Base-by-base conservation (phyloP, 1,284 basidiomycete genomes). In the Lignosus rhinocerotis region DNA sequence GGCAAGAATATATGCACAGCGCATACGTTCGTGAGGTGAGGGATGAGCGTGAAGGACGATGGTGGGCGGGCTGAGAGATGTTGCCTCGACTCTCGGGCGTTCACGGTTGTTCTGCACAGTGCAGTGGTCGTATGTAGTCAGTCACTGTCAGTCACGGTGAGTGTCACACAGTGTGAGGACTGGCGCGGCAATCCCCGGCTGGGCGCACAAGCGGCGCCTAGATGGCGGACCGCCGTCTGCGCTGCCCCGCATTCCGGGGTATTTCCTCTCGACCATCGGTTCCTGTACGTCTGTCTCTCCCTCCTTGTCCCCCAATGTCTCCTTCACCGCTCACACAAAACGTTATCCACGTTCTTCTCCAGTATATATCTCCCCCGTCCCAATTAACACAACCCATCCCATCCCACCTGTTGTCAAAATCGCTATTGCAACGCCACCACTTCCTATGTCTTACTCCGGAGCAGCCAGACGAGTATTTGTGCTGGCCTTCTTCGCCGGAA, bases 401-500 rank as follows among this genome's bases (percentile, higher is more conserved):
- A 1, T 73, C 78, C 0, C 80, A 87, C 68, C 78, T 90, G 50
- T 65, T 91, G 56, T 88, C 88, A 2, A 72, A 70, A 6, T 73
- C 81, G 32, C 79, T 91, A 36, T 75, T 78, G 3, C 82, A 88
- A 69, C 78, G 89, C 43, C 89, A 90, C 67, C 80, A 82, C 67
- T 87, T 87, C 69, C 82, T 90, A 55, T 67, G 73, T 25, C 75
- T 90, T 57, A 69, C 77, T 16, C 76, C 80, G 10, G 74, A 81
- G 17, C 74, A 83, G 63, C 75, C 81, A 6, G 64, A 72, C 25
- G 75, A 80, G 7, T 91, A 91, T 68, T 76, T 91, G 49, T 81
- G 80, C 64, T 92, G 89, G 89, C 86, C 89, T 10, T 78, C 66
- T 68, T 50, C 72, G 71, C 62, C 74, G 66, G 60, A 73, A 75